Percentiles rank a stretch among this genome's conserved stretches.
These are phyloP conservation scores for Marasmius fiardii DNA, from an alignment of 1,284 basidiomycete genomes.

Conservation along the genomic window DNA sequence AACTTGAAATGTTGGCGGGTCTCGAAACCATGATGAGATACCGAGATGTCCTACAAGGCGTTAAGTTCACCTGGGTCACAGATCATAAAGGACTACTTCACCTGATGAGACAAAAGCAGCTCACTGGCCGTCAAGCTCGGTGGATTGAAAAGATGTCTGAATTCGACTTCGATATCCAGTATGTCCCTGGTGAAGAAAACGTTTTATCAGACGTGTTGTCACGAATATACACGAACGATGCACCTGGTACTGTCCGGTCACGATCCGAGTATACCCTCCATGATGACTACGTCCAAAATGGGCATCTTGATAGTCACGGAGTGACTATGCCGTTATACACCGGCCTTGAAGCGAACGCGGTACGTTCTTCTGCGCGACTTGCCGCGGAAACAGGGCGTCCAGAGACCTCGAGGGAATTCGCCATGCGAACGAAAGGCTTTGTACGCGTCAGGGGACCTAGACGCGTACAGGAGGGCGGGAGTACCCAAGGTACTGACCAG, in stretches of 20 bases:
- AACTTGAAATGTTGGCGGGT: constrained; percentile 26
- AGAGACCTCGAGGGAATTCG: constrained; percentile 1
- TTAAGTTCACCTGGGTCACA: constrained; percentile 23
- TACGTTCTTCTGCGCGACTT: not conserved
- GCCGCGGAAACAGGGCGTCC: not conserved
- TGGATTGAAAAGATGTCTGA: not conserved
- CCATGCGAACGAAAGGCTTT: not conserved
- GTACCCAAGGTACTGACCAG: not conserved
- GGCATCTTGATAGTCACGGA: not conserved
- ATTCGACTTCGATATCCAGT: not conserved
- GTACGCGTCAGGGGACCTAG: not conserved
- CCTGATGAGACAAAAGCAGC: constrained; percentile 24
- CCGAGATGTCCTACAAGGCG: constrained; percentile 21
- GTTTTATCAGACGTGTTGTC: not conserved
- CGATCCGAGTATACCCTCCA: not conserved
- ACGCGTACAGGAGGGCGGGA: constrained; percentile 5
- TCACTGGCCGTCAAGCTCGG: not conserved
- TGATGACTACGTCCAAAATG: constrained; percentile 6
- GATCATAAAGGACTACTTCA: constrained; percentile 28
- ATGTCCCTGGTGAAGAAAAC: not conserved
- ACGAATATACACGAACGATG: not conserved
- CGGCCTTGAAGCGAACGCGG: not conserved
- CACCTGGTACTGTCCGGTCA: not conserved
- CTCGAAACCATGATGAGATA: constrained; percentile 24
- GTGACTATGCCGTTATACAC: constrained; percentile 5